A percentile compares a stretch with the other conserved stretches of the same genome.
Evolutionary conservation across 2,329 filamentous ascomycete species (phyloP).

Genomic region (Pseudopyricularia javanii): DNA sequence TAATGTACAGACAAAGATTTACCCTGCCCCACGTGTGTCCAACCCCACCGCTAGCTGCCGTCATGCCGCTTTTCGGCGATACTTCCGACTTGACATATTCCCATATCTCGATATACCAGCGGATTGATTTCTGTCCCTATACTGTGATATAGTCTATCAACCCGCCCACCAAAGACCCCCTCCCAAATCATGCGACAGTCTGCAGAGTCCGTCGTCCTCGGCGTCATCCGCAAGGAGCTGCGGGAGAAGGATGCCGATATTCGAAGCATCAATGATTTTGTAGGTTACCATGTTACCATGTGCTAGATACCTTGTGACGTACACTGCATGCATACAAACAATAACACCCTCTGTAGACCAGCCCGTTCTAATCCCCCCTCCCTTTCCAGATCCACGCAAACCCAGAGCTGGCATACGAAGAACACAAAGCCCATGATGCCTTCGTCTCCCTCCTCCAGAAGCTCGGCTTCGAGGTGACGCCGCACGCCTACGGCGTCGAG

Average conservation of each 20-base stretch:
- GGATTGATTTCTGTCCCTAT: no score
- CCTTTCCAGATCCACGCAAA: slow-evolving; percentile 19
- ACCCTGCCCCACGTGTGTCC: no score
- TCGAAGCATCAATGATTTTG: background rate
- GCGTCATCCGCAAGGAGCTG: background rate
- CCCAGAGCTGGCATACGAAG: slow-evolving; percentile 37
- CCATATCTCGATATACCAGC: no score
- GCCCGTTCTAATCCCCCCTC: background rate
- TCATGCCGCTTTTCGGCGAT: no score
- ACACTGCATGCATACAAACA: no score
- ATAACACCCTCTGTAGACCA: no score
- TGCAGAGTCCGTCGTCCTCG: background rate
- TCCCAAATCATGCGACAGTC: background rate
- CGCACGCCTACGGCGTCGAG: slow-evolving; percentile 34
- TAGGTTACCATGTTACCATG: background rate
- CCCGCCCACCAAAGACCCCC: no score
- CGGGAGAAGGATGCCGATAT: background rate
- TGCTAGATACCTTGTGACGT: no score
- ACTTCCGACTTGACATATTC: no score
- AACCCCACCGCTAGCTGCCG: no score
- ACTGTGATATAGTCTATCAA: no score
- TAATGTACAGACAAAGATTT: no score
- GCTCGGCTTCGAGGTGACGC: slow-evolving; percentile 29
- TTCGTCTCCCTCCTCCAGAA: slow-evolving; percentile 29
- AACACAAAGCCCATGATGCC: slow-evolving; percentile 34